A percentile compares a stretch with the other conserved stretches of the same genome.
These are phyloP conservation scores for Omphalotus guepiniiformis DNA, from an alignment of 768 basidiomycete species.

Conservation along the genomic window DNA sequence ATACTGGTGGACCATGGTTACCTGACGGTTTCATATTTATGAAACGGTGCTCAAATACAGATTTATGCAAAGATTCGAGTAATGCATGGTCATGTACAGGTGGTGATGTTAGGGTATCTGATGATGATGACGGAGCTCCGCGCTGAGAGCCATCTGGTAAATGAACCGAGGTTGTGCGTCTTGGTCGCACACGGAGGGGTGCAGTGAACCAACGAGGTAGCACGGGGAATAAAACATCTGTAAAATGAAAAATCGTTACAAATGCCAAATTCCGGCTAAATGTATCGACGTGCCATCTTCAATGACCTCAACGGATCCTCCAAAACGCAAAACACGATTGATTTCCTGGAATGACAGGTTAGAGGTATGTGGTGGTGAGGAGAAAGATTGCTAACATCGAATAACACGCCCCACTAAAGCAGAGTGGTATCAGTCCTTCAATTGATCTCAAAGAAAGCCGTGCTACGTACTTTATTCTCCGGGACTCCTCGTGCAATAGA, in stretches of 20 bases:
- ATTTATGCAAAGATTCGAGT: conserved; percentile 60
- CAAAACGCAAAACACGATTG: conserved; percentile 62
- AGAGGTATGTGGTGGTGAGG: not conserved
- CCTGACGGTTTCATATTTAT: conserved; percentile 70
- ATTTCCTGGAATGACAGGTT: conserved; percentile 50
- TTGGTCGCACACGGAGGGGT: conserved; percentile 53
- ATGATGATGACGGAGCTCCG: conserved; percentile 28
- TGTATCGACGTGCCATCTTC: conserved; percentile 56
- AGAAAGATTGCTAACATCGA: conserved; percentile 44
- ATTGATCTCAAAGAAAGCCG: conserved; percentile 6
- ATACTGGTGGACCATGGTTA: conserved; percentile 23
- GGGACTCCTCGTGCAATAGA: conserved; percentile 64
- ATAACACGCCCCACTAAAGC: conserved; percentile 59
- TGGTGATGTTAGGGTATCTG: conserved; percentile 25
- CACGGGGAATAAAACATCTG: conserved; percentile 73
- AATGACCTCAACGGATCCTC: conserved; percentile 65
- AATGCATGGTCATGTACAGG: conserved; percentile 64
- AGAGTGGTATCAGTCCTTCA: conserved; percentile 5
- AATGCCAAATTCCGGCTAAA: not conserved
- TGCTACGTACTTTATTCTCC: conserved; percentile 60
- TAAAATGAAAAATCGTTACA: not conserved
- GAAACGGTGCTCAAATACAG: conserved; percentile 67
- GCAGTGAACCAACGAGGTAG: conserved; percentile 77
- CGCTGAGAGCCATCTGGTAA: conserved; percentile 44
- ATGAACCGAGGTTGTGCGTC: conserved; percentile 45